These are phyloP conservation scores for Diaporthe helianthi DNA, from an alignment of 2,329 filamentous ascomycete species.

Conservation along the genomic window DNA sequence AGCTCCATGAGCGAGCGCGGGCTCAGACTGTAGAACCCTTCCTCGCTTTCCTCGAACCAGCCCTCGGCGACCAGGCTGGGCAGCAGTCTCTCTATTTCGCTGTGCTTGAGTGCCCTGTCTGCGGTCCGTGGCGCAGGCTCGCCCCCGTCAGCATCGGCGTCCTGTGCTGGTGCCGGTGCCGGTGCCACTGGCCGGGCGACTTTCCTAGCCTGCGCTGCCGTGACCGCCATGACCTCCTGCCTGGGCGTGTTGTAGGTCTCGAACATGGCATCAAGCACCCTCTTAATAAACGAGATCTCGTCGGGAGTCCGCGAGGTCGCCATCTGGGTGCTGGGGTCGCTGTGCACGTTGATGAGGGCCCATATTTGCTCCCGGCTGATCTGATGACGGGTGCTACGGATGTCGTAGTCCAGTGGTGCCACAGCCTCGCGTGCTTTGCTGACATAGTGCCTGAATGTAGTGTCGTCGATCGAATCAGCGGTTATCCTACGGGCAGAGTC, in stretches of 20 bases:
- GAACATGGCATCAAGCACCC: slow-evolving; percentile 90
- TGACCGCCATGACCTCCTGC: slow-evolving; percentile 85
- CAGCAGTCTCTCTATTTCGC: slow-evolving; percentile 78
- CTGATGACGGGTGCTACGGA: slow-evolving; percentile 78
- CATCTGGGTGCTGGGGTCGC: slow-evolving; percentile 84
- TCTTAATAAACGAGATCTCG: slow-evolving; percentile 88
- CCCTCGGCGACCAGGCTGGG: slow-evolving; percentile 75
- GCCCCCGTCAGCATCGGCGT: slow-evolving; percentile 44
- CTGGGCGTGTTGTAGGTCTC: slow-evolving; percentile 81
- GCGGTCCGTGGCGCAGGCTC: slow-evolving; percentile 44
- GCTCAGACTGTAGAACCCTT: slow-evolving; percentile 77
- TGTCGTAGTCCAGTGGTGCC: slow-evolving; percentile 85
- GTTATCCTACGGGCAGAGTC: slow-evolving; percentile 49
- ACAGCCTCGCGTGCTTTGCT: slow-evolving; percentile 74
- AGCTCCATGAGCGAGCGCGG: slow-evolving; percentile 86
- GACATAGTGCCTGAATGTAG: slow-evolving; percentile 74
- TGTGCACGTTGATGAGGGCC: slow-evolving; percentile 86
- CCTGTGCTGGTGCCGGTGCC: slow-evolving; percentile 42
- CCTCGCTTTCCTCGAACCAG: slow-evolving; percentile 80
- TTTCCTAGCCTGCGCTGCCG: slow-evolving; percentile 78
- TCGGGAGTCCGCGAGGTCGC: slow-evolving; percentile 82
- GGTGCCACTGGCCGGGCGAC: slow-evolving; percentile 62
- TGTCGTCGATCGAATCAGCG: slow-evolving; percentile 69
- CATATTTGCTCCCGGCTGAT: slow-evolving; percentile 71
- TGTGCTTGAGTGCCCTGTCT: slow-evolving; percentile 72